A percentile compares a stretch with the other conserved stretches of the same genome.
Evolutionary conservation across 2,329 filamentous ascomycete genomes (phyloP).

Genomic region (Cordyceps cateniannulata): DNA sequence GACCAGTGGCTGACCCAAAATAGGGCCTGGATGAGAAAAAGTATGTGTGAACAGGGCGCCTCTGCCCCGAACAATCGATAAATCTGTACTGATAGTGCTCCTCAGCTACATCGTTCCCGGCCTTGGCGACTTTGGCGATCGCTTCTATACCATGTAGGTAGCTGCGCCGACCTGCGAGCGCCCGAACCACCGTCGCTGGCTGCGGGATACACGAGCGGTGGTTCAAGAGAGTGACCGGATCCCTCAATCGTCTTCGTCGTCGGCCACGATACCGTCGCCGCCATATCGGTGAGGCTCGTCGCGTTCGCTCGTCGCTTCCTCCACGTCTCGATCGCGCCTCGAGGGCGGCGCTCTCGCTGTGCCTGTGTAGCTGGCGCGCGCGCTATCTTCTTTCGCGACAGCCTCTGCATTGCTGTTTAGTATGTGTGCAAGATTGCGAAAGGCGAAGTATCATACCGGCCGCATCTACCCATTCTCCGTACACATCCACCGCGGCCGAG

Average conservation of each 20-base stretch:
- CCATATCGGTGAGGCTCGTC: slow-evolving; percentile 47
- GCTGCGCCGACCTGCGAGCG: neutral
- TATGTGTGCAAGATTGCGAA: neutral
- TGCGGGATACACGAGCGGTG: neutral
- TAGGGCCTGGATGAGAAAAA: slow-evolving; percentile 94
- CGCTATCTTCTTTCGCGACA: slow-evolving; percentile 42
- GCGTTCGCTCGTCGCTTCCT: slow-evolving; percentile 31
- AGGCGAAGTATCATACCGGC: slow-evolving; percentile 37
- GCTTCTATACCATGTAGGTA: slow-evolving; percentile 81
- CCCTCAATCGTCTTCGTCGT: slow-evolving; percentile 51
- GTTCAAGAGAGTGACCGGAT: neutral
- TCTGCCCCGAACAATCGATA: neutral
- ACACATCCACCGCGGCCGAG: slow-evolving; percentile 87
- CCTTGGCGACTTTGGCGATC: slow-evolving; percentile 89
- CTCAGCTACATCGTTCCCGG: slow-evolving; percentile 88
- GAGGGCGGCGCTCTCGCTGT: slow-evolving; percentile 18
- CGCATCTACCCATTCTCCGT: slow-evolving; percentile 97
- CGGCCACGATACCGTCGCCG: slow-evolving; percentile 45
- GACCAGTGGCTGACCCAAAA: slow-evolving; percentile 18
- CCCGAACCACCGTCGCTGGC: neutral
- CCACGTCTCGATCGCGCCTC: slow-evolving; percentile 18
- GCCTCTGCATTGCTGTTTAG: slow-evolving; percentile 32
- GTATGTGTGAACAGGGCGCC: slow-evolving; percentile 47
- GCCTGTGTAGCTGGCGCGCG: slow-evolving; percentile 23
- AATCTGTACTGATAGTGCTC: slow-evolving; percentile 9